These are phyloP conservation scores for Cystobasidium onofrii DNA, from an alignment of 768 basidiomycete genomes.

Conservation along the genomic window DNA sequence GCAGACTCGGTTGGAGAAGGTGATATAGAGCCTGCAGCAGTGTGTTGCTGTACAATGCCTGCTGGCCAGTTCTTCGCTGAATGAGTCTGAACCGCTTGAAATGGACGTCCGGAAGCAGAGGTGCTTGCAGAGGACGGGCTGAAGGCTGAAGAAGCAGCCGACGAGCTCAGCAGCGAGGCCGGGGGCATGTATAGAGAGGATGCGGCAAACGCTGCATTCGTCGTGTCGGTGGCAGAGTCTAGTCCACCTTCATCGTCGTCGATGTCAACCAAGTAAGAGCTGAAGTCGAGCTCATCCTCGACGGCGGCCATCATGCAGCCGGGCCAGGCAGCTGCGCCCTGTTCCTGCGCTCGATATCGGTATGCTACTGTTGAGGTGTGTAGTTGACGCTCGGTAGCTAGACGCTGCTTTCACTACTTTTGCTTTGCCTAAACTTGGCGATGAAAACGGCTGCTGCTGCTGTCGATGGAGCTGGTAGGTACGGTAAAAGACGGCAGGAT, in stretches of 20 bases:
- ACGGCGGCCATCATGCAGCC: not conserved
- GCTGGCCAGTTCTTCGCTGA: slow-evolving; percentile 9
- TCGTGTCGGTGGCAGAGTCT: not conserved
- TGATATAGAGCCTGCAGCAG: not conserved
- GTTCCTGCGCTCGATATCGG: no score
- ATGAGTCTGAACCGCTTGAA: not conserved
- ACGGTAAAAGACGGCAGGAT: not conserved
- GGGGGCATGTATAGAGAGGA: not conserved
- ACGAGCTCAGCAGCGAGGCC: not conserved
- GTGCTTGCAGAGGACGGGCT: not conserved
- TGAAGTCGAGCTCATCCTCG: slow-evolving; percentile 29
- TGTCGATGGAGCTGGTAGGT: no score
- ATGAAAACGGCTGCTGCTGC: not conserved
- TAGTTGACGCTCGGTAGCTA: not conserved
- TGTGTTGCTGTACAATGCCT: not conserved
- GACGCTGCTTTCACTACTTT: not conserved
- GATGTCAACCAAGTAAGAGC: slow-evolving; percentile 28
- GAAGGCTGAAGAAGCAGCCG: not conserved
- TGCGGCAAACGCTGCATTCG: not conserved
- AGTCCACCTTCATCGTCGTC: slow-evolving; percentile 5
- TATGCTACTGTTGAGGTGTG: not conserved
- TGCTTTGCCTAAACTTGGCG: not conserved
- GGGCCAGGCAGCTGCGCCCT: not conserved
- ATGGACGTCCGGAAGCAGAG: not conserved
- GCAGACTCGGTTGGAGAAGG: slow-evolving; percentile 6